Conservation (phyloP, 768 basidiomycete genomes). For the Strobilomyces dryophilus region DNA sequence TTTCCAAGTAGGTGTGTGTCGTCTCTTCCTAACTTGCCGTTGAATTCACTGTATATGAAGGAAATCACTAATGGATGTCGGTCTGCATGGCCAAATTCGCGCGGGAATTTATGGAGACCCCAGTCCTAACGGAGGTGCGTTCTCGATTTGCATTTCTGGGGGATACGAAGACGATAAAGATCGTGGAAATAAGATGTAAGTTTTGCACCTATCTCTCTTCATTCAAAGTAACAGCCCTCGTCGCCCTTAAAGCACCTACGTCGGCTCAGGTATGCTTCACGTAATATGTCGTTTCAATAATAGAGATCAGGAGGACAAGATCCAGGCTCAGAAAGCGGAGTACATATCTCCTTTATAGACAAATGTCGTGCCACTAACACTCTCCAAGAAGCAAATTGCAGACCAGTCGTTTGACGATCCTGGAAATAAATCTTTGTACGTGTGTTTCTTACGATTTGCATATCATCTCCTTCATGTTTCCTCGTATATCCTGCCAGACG, state of each 20-base stretch:
- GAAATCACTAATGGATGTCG: slow-evolving; percentile 15
- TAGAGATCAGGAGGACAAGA: slow-evolving; percentile 21
- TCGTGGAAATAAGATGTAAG: slow-evolving; percentile 35
- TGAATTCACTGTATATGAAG: slow-evolving; percentile 11
- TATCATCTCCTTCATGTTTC: background rate
- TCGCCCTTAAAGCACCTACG: slow-evolving; percentile 27
- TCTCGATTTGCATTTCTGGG: slow-evolving; percentile 40
- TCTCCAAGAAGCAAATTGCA: slow-evolving; percentile 16
- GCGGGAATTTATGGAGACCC: slow-evolving; percentile 38
- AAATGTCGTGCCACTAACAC: background rate
- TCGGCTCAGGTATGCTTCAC: slow-evolving; percentile 27
- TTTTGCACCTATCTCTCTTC: background rate
- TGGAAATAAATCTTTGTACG: slow-evolving; percentile 18
- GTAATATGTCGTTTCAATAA: background rate
- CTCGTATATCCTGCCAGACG: slow-evolving; percentile 28
- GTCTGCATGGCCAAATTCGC: slow-evolving; percentile 31
- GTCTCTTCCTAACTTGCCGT: background rate
- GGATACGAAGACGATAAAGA: slow-evolving; percentile 41
- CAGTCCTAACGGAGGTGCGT: slow-evolving; percentile 27
- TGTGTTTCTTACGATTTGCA: background rate
- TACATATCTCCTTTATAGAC: slow-evolving; percentile 2
- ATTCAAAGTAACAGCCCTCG: background rate
- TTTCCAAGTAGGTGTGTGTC: slow-evolving; percentile 19
- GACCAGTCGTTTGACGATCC: slow-evolving; percentile 21
- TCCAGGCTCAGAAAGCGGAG: background rate